Conservation (phyloP, 805 yeast genomes). For the Saccharomyces paradoxus region DNA sequence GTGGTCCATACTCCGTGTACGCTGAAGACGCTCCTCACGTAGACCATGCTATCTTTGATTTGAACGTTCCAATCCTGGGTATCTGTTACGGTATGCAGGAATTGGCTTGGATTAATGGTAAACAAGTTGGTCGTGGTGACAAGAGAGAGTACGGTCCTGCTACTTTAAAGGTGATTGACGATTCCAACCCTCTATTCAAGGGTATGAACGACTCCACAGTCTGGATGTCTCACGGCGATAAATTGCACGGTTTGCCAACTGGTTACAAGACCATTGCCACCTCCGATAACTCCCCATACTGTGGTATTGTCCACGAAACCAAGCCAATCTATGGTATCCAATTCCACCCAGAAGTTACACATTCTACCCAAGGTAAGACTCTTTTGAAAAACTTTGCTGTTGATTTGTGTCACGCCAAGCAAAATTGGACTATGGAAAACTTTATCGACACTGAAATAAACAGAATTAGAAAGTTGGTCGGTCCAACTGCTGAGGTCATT, state of each 20-base stretch:
- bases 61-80: slow-evolving; percentile 90
- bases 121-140: slow-evolving; percentile 85
- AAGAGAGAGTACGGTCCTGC: slow-evolving; percentile 99
- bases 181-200: slow-evolving; percentile 61
- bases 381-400: slow-evolving; percentile 89
- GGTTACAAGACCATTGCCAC: slow-evolving; percentile 87
- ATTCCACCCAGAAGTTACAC: slow-evolving; percentile 98
- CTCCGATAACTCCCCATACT: slow-evolving; percentile 89
- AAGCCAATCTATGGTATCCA: slow-evolving; percentile 87
- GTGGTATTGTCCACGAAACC: slow-evolving; percentile 75
- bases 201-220: slow-evolving; percentile 92
- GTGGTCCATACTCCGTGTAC: slow-evolving; percentile 97
- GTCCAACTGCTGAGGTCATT: slow-evolving; percentile 96
- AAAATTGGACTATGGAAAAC: slow-evolving; percentile 97
- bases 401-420: slow-evolving; percentile 73
- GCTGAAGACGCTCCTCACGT: slow-evolving; percentile 96
- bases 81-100: slow-evolving; percentile 99
- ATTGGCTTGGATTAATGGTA: slow-evolving; percentile 94
- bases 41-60: slow-evolving; percentile 84
- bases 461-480: slow-evolving; percentile 84
- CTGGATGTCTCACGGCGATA: slow-evolving; percentile 99
- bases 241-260: slow-evolving; percentile 79
- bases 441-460: slow-evolving; percentile 94
- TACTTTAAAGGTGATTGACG: slow-evolving; percentile 65
- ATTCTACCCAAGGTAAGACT: slow-evolving; percentile 82